Evolutionary conservation across 441 rosid genomes (phyloP), one percentile per base, ranked within the genome.

Genomic region (Flueggea neowawraea): DNA sequence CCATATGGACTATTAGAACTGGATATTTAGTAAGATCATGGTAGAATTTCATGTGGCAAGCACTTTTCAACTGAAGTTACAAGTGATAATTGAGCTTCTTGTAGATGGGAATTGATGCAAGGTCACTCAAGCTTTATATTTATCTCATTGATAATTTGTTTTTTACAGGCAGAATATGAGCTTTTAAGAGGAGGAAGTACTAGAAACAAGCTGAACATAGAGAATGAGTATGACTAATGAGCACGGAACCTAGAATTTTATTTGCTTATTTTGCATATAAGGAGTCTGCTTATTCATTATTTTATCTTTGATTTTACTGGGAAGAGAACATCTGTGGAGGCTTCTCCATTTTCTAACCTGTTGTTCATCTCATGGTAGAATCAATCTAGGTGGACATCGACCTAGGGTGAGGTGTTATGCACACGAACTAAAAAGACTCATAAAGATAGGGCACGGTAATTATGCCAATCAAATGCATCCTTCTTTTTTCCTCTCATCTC

Each of bases 351-450:
- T 36, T 36, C 50, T 47, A 10, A 47, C 50, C 50, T 50, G 22
- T 33, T 60, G 61, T 63, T 76, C 66, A 67, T 66, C 31, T 72
- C 69, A 56, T 80, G 74, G 67, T 73, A 89, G 99, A 80, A 85
- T 95, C 63, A 78, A 90, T 83, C 75, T 95, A 55, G 99, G 83
- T 63, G 97, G 90, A 63, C 99, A 77, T 82, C 91, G 95, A 60
- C 96, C 82, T 60, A 81, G 95, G 84, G 90, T 95, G 60, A 81
- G 98, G 86, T 87, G 88, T 16, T 91, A 91, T 80, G 99, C 99
- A 7, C 70, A 65, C 67, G 99, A 91, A 62, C 74, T 94, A 45
- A 89, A 77, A 81, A 92, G 72, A 73, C 86, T 95, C 9, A 83
- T 92, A 73, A 87, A 73, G 75, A 90, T 92, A 68, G 97, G 99